phyloP scores from a whole-genome alignment of 176 grass and related monocot genomes.

The Oryza nivara region DNA sequence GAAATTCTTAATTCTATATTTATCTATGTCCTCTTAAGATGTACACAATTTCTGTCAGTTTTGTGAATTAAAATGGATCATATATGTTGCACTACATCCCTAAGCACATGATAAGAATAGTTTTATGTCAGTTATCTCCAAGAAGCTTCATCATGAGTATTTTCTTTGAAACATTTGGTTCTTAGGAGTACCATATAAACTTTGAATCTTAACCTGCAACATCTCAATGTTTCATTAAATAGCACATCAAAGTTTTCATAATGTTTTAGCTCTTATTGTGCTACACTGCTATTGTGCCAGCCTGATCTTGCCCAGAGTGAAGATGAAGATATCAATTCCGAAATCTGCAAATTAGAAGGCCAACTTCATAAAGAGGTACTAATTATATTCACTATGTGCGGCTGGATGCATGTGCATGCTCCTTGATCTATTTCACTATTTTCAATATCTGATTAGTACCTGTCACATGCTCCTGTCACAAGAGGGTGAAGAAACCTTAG shows the following conservation, averaged over 20 bases:
- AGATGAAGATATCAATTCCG: conserved; percentile 65
- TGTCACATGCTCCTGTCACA: conserved; percentile 2
- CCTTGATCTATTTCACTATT: conserved; percentile 22
- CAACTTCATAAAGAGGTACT: conserved; percentile 65
- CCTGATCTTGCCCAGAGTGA: conserved; percentile 75
- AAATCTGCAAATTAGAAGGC: conserved; percentile 63
- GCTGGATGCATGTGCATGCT: not conserved
- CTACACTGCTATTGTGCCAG: conserved; percentile 48
- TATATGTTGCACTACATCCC: not conserved
- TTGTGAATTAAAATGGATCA: not conserved
- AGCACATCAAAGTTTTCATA: conserved; percentile 9
- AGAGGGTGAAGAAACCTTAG: not conserved
- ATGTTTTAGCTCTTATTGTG: conserved; percentile 19
- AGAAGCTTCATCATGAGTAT: not conserved
- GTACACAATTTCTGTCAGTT: conserved; percentile 5
- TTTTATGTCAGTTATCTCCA: not conserved
- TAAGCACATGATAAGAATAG: conserved; percentile 8
- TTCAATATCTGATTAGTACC: conserved; percentile 9
- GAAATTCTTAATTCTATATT: not conserved
- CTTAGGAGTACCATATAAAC: not conserved
- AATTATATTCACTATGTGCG: conserved; percentile 6
- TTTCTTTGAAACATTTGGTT: conserved; percentile 26
- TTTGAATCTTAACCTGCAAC: not conserved
- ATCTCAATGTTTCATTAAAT: conserved; percentile 25
- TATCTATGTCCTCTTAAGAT: not conserved